Evolutionary conservation across 805 yeast genomes (phyloP), one percentile per base, ranked within the genome.

Genomic region (Myxozyma vanderwaltii): DNA sequence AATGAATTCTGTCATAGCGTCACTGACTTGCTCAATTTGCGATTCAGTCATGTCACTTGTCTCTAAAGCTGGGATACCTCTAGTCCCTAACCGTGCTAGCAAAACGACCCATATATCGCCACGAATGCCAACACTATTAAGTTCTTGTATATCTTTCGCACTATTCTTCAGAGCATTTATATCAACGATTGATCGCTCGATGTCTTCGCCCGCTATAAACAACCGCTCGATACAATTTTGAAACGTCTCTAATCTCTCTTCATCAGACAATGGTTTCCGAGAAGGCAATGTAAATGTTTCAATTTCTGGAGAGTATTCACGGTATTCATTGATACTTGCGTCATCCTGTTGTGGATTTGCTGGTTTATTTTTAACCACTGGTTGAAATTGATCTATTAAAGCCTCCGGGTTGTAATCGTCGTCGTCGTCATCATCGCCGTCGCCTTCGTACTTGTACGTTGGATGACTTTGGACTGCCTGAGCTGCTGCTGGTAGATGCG

Each of bases 81-180:
- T 78, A 0, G 96, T 85, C 0, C 94, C 88, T 46, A 91, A 73
- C 69, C 98, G 78, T 0, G 90, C 82, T 41, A 91, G 76, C 13
- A 92, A 69, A 3, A 85, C 76, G 13, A 89, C 75, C 96, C 97
- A 91, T 1, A 92, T 83, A 63, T 85, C 86, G 41, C 79, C 80
- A 50, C 84, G 80, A 79, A 92, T 81, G 52, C 83, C 84, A 15
- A 78, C 72, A 62, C 69, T 76, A 49, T 74, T 77, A 54, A 72
- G 63, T 19, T 73, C 64, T 49, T 65, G 51, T n/a, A 71, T 53
- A 38, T 58, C 65, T 26, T 59, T 56, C 3, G 49, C 58, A 21
- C 44, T 29, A 26, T 26, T 58, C 21, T 51, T 51, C 23, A 24
- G 13, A 21, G 54, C 24, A 1, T 57, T 17, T 26, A 47, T 60